Conservation (phyloP, 495 filamentous ascomycete species). For the Saxophila tyrrhenica region DNA sequence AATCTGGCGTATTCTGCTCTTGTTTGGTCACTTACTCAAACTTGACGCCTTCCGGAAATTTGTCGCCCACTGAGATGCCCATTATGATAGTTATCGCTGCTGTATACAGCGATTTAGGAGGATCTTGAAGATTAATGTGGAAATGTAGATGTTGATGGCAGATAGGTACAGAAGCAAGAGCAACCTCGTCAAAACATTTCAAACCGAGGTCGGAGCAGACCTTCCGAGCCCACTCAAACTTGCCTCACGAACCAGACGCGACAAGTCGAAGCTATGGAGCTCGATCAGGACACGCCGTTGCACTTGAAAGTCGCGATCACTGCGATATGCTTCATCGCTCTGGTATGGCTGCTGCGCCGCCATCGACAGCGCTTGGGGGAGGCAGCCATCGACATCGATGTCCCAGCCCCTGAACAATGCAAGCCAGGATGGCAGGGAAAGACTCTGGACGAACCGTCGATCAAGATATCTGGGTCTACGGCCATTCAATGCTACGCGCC, state of each 20-base stretch:
- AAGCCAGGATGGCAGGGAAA: slow-evolving; percentile 43
- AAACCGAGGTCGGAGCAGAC: not conserved
- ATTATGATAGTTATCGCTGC: no score
- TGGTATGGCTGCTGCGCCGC: slow-evolving; percentile 10
- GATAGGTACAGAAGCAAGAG: no score
- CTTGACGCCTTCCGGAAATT: slow-evolving; percentile 65
- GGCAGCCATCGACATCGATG: slow-evolving; percentile 44
- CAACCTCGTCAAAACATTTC: slow-evolving; percentile 17
- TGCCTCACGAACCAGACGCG: not conserved
- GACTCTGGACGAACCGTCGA: slow-evolving; percentile 48
- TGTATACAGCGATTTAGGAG: no score
- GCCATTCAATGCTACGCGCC: slow-evolving; percentile 81
- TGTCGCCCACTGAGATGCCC: slow-evolving; percentile 53
- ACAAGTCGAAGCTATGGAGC: slow-evolving; percentile 21
- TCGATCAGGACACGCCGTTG: not conserved
- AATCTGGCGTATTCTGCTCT: not conserved
- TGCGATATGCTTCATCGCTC: not conserved
- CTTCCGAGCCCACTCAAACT: not conserved
- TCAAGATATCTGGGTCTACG: slow-evolving; percentile 41
- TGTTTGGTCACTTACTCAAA: slow-evolving; percentile 57
- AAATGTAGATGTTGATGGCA: no score
- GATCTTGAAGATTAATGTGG: no score
- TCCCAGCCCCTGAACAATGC: slow-evolving; percentile 48
- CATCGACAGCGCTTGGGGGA: slow-evolving; percentile 29
- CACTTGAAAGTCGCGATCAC: not conserved